Conservation (phyloP, 306 rosid genomes). For the Alnus rubra region DNA sequence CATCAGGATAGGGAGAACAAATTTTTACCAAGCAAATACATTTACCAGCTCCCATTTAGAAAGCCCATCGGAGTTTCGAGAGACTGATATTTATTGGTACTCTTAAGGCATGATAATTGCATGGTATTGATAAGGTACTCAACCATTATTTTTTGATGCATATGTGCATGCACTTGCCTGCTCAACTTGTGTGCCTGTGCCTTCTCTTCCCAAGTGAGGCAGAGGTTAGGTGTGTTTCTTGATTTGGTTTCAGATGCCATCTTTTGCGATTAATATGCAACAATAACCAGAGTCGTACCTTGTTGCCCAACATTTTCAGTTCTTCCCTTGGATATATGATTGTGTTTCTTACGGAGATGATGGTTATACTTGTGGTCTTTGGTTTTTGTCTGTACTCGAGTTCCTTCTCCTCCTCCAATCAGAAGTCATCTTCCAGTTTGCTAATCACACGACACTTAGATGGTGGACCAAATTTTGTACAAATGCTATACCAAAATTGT, state of each 20-base stretch:
- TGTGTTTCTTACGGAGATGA: background rate
- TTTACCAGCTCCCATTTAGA: background rate
- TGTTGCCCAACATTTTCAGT: background rate
- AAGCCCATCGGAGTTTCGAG: too few relatives aligned
- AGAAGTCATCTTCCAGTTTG: background rate
- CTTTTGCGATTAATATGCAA: background rate
- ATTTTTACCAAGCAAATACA: background rate
- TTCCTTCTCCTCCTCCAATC: background rate
- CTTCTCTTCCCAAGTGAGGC: background rate
- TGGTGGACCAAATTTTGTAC: background rate
- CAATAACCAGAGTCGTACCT: background rate
- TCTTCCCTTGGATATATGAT: background rate
- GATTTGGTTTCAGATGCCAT: background rate
- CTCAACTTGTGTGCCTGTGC: background rate
- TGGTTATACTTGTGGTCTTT: background rate
- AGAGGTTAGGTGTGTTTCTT: background rate
- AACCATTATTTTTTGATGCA: too few relatives aligned
- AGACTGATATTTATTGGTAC: background rate
- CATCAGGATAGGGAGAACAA: background rate
- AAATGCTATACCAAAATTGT: background rate
- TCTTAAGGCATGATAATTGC: background rate
- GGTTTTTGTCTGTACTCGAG: background rate
- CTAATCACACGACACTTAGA: background rate
- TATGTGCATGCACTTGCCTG: background rate
- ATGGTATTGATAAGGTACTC: too few relatives aligned